Conservation (phyloP, 345 rosid genomes). For the Nephelium lappaceum region DNA sequence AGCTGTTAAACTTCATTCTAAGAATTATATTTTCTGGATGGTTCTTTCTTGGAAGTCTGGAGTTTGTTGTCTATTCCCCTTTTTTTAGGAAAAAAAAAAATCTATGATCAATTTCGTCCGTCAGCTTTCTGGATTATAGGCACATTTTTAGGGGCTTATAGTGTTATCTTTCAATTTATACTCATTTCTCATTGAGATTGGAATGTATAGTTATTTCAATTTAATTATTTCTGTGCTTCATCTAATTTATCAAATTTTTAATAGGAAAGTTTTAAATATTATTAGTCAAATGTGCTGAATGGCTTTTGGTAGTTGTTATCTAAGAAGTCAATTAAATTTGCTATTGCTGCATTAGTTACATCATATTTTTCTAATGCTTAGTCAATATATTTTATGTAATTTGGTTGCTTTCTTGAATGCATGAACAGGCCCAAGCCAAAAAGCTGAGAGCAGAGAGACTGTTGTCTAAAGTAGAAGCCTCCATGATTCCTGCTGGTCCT, state of each 20-base stretch:
- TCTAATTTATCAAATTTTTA: conserved; percentile 1
- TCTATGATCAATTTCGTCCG: background rate
- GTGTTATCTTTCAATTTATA: background rate
- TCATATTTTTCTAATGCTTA: background rate
- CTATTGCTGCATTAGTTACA: background rate
- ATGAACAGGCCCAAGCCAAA: conserved; percentile 80
- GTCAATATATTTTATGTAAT: conserved; percentile 4
- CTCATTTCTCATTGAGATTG: background rate
- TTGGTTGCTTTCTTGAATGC: conserved; percentile 21
- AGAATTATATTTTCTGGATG: background rate
- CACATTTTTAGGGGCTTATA: background rate
- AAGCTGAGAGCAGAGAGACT: conserved; percentile 87
- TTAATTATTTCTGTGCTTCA: background rate
- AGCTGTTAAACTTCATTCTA: background rate
- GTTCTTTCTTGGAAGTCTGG: background rate
- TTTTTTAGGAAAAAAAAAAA: background rate
- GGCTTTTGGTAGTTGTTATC: conserved; percentile 9
- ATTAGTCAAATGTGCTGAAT: background rate
- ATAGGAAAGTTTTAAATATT: background rate
- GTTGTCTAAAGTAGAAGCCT: conserved; percentile 83
- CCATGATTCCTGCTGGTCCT: conserved; percentile 95
- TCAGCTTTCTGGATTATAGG: background rate
- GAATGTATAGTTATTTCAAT: background rate
- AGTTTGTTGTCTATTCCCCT: background rate
- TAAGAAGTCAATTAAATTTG: conserved; percentile 2